Percentiles rank a stretch among this genome's conserved stretches.
Evolutionary conservation across 805 yeast species (phyloP).

Genomic region (Candida pseudoglaebosa): DNA sequence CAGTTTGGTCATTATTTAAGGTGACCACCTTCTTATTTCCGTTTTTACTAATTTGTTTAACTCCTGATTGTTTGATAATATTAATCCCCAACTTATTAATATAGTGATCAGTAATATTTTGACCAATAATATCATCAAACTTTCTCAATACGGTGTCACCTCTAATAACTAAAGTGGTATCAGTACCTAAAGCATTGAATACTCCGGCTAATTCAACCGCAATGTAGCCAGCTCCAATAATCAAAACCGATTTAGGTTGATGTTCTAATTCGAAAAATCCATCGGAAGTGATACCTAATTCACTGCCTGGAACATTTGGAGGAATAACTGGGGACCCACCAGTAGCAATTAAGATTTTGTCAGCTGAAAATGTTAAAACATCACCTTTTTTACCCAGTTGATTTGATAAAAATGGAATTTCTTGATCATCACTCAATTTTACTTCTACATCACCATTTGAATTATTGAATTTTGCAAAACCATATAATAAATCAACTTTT

Average conservation of each 20-base stretch:
- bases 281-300: conserved; percentile 81
- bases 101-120: conserved; percentile 76
- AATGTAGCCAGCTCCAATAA: conserved; percentile 98
- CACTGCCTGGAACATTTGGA: conserved; percentile 68
- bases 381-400: conserved; percentile 44
- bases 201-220: conserved; percentile 96
- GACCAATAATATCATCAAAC: conserved; percentile 79
- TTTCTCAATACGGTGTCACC: conserved; percentile 86
- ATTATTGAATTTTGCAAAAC: conserved; percentile 75
- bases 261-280: conserved; percentile 78
- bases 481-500: conserved; percentile 82
- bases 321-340: conserved; percentile 87
- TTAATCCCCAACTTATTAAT: conserved; percentile 71
- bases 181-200: conserved; percentile 81
- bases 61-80: conserved; percentile 62
- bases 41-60: conserved; percentile 25
- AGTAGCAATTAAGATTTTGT: conserved; percentile 81
- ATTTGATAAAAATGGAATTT: conserved; percentile 28
- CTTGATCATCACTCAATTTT: conserved; percentile 40
- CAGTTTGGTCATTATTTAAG: conserved; percentile 33
- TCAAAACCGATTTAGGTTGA: conserved; percentile 90
- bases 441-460: conserved; percentile 75
- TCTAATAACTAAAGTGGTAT: conserved; percentile 84
- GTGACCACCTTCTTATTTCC: conserved; percentile 35
- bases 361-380: conserved; percentile 64